Base-by-base conservation (phyloP, 1,284 basidiomycete genomes). In the Ganoderma boninense region DNA sequence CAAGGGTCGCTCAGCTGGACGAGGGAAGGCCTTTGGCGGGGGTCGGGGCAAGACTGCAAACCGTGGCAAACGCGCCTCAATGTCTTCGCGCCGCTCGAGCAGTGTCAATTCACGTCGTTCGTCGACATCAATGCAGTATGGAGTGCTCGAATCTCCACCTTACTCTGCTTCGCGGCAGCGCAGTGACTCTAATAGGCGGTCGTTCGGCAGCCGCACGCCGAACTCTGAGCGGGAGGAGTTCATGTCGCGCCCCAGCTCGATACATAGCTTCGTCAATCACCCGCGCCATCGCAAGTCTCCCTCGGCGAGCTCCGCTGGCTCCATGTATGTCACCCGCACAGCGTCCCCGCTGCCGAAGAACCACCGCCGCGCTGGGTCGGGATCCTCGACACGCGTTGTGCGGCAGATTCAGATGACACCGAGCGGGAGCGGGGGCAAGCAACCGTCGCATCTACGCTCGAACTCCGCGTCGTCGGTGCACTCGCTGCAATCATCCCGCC, bases 71-170 rank as follows among this genome's bases (percentile, higher is more conserved):
- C 86, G 91, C 16, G 87, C 87, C 0, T 92, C 91, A 0, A 82
- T 88, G 40, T 93, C 92, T 0, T 94, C 93, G 49, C 86, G 90
- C 62, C 87, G 93, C 40, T 95, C 93, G 11, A 95, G 93, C 77
- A 95, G 93, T 74, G 92, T 94, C 71, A 94, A 94, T 76, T 95
- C 93, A 13, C 84, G 90, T 54, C 84, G 93, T 59, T 94, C 92
- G 0, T 94, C 92, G 13, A 85, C 87, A 16, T 93, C 91, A 14
- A 85, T 86, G 68, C 91, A 92, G 69, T 83, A 90, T 77, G 79
- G 88, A 1, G 74, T 87, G 10, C 78, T 91, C 59, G 91, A 92
- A 66, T 89, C 89, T 8, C 87, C 89, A 4, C 80, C 79, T 42
- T 79, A 81, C 57, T 76, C 74, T 1, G 74, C 78, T 7, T 79